phyloP scores from a whole-genome alignment of 1,284 basidiomycete species.

The Trametes hirsuta region DNA sequence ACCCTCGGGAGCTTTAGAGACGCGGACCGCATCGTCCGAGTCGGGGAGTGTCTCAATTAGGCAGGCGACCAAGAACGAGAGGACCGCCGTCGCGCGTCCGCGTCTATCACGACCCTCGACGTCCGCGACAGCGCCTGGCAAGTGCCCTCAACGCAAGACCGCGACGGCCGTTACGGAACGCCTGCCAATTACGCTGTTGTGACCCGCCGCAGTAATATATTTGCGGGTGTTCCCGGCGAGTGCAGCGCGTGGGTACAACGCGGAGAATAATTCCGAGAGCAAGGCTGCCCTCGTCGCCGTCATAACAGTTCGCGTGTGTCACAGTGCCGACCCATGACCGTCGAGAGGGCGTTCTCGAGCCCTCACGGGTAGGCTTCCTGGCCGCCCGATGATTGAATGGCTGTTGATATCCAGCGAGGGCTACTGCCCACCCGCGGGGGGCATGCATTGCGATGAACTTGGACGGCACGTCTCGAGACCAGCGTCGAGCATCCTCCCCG shows the following conservation, averaged over 20 bases:
- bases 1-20: constrained; percentile 9
- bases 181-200: background rate
- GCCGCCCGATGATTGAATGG: too few relatives aligned
- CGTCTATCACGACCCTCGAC: background rate
- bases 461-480: too few relatives aligned
- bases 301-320: background rate
- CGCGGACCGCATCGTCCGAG: constrained; percentile 13
- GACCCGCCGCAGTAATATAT: background rate
- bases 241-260: constrained; percentile 4
- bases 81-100: background rate
- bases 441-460: too few relatives aligned
- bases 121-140: background rate
- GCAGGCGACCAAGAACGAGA: constrained; percentile 25
- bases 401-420: too few relatives aligned
- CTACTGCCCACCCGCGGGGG: too few relatives aligned
- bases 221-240: background rate
- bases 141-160: background rate
- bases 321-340: background rate
- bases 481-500: too few relatives aligned
- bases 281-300: background rate
- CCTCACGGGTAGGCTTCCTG: too few relatives aligned
- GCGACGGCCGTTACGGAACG: background rate
- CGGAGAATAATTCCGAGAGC: background rate
- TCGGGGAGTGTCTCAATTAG: constrained; percentile 8
- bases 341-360: background rate